These are phyloP conservation scores for Leccinum uliginosum DNA, from an alignment of 768 basidiomycete genomes.

Conservation along the genomic window DNA sequence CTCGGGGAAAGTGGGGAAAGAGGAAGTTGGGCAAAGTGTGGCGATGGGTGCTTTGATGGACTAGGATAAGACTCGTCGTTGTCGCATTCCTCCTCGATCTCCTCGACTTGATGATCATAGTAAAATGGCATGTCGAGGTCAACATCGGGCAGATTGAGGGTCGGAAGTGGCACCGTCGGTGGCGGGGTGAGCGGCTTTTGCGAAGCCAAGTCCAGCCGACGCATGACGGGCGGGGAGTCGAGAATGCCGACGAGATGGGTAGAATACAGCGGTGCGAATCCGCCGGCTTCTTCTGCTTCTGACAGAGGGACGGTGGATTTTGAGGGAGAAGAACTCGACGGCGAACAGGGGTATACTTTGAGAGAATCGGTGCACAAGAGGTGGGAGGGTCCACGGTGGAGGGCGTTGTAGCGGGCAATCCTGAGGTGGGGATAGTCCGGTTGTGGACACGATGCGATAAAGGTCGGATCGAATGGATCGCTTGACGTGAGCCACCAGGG, in stretches of 20 bases:
- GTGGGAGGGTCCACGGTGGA: slow-evolving; percentile 7
- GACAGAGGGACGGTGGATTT: slow-evolving; percentile 21
- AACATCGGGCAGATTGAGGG: slow-evolving; percentile 34
- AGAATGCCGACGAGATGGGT: slow-evolving; percentile 30
- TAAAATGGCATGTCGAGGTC: slow-evolving; percentile 22
- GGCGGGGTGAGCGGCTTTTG: slow-evolving; percentile 40
- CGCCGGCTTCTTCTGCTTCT: slow-evolving; percentile 21
- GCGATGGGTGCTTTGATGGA: slow-evolving; percentile 12
- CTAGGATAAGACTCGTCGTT: slow-evolving; percentile 18
- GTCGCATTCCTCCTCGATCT: slow-evolving; percentile 17
- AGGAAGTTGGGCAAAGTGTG: slow-evolving; percentile 14
- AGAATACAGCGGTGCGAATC: slow-evolving; percentile 17
- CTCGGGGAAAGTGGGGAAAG: slow-evolving; percentile 36
- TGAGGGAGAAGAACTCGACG: slow-evolving; percentile 22
- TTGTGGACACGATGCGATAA: slow-evolving; percentile 18
- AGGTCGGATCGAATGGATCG: slow-evolving; percentile 22
- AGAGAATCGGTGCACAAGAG: slow-evolving; percentile 18
- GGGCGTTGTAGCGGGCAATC: slow-evolving; percentile 15
- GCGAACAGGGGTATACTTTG: slow-evolving; percentile 28
- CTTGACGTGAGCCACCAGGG: slow-evolving; percentile 15
- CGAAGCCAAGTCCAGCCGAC: slow-evolving; percentile 25
- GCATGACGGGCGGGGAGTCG: slow-evolving; percentile 34
- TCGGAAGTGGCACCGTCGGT: slow-evolving; percentile 37
- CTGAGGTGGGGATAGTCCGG: slow-evolving; percentile 12
- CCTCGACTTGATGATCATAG: slow-evolving; percentile 13